Evolutionary conservation across 2,329 filamentous ascomycete genomes (phyloP).

Genomic region (Neophaeococcomyces mojaviensis): DNA sequence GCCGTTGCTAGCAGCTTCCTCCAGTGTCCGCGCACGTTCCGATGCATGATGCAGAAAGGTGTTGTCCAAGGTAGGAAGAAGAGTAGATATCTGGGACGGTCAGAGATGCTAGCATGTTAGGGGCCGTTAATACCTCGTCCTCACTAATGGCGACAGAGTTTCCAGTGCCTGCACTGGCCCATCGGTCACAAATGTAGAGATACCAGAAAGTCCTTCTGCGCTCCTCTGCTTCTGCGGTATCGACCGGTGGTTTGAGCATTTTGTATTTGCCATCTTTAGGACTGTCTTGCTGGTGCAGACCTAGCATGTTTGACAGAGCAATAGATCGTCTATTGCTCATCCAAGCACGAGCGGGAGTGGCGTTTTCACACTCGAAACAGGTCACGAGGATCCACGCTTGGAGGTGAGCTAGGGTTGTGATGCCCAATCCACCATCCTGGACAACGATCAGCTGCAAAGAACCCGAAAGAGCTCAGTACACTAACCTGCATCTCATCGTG

Average conservation of each 20-base stretch:
- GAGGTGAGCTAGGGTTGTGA: neutral
- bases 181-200: slow-evolving; percentile 82
- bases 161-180: slow-evolving; percentile 81
- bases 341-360: slow-evolving; percentile 8
- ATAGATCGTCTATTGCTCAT: slow-evolving; percentile 4
- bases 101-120: neutral
- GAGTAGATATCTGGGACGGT: neutral
- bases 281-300: neutral
- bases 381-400: neutral
- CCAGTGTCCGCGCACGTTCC: neutral
- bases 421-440: neutral
- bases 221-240: slow-evolving; percentile 85
- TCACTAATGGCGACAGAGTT: slow-evolving; percentile 88
- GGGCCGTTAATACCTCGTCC: slow-evolving; percentile 56
- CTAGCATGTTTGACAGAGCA: slow-evolving; percentile 1
- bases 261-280: neutral
- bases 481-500: slow-evolving; percentile 1
- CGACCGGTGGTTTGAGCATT: slow-evolving; percentile 67
- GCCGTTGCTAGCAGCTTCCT: neutral
- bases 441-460: neutral
- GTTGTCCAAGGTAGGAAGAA: neutral
- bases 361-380: slow-evolving; percentile 7
- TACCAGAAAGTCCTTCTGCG: slow-evolving; percentile 85
- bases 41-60: neutral
- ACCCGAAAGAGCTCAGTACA: neutral